A percentile compares a stretch with the other conserved stretches of the same genome.
phyloP scores from a whole-genome alignment of 495 filamentous ascomycete species.

The Oleoguttula mirabilis region DNA sequence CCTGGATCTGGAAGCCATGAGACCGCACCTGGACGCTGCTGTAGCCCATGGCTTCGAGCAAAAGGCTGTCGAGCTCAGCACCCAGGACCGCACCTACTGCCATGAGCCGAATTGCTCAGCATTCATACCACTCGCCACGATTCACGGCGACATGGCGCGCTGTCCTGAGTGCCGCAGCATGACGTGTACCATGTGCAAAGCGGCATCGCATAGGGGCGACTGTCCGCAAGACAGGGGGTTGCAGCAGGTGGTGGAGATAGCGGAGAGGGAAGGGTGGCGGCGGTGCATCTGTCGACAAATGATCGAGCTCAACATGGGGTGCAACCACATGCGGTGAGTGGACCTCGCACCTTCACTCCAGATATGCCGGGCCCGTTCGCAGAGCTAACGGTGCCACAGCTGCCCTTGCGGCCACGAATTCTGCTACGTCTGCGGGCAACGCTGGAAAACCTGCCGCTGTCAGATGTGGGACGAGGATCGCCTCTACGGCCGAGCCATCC shows the following conservation, averaged over 20 bases:
- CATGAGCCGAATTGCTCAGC: slow-evolving; percentile 30
- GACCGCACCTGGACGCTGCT: slow-evolving; percentile 24
- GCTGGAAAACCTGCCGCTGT: slow-evolving; percentile 25
- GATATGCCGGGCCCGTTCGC: slow-evolving; percentile 12
- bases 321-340: slow-evolving; percentile 20
- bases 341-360: background rate
- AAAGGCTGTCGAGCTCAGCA: slow-evolving; percentile 37
- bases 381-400: slow-evolving; percentile 1
- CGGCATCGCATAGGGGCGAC: slow-evolving; percentile 25
- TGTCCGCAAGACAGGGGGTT: slow-evolving; percentile 21
- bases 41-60: slow-evolving; percentile 26
- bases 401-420: slow-evolving; percentile 21
- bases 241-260: slow-evolving; percentile 20
- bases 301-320: slow-evolving; percentile 13
- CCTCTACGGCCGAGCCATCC: too few species aligned
- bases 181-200: slow-evolving; percentile 42
- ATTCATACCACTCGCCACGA: slow-evolving; percentile 32
- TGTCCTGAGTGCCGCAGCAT: slow-evolving; percentile 30
- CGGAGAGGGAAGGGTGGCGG: slow-evolving; percentile 23
- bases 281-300: slow-evolving; percentile 26
- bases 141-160: slow-evolving; percentile 29
- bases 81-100: slow-evolving; percentile 40
- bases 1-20: slow-evolving; percentile 29
- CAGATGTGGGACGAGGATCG: slow-evolving; percentile 18
- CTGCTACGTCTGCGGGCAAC: slow-evolving; percentile 23